phyloP scores from a whole-genome alignment of 192 early-diverging fungal genomes.

The Haplosporangium gracile region DNA sequence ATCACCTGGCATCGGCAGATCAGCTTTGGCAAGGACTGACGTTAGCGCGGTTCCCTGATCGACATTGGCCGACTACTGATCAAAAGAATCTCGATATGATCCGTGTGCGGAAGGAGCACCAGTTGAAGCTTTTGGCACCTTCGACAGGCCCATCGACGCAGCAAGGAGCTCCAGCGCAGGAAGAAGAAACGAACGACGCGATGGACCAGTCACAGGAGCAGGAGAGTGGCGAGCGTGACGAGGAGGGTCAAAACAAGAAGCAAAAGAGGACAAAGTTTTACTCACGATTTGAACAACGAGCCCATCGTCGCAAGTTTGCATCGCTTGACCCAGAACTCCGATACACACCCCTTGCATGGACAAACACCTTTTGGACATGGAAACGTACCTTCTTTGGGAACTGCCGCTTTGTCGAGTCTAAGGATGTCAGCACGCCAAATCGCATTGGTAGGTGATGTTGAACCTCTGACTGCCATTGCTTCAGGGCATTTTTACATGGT shows the following conservation, averaged over 20 bases:
- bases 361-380: conserved; percentile 52
- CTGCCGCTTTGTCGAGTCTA: conserved; percentile 40
- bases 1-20: conserved; percentile 53
- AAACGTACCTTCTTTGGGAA: conserved; percentile 50
- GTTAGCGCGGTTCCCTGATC: conserved; percentile 37
- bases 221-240: neutral
- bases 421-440: conserved; percentile 39
- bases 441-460: conserved; percentile 33
- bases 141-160: neutral
- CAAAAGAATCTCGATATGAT: conserved; percentile 32
- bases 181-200: neutral
- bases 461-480: neutral
- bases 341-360: conserved; percentile 48
- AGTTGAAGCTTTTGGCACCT: conserved; percentile 17
- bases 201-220: neutral
- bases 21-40: conserved; percentile 53
- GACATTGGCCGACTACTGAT: conserved; percentile 51
- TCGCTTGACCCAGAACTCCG: conserved; percentile 35
- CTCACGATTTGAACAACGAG: conserved; percentile 45
- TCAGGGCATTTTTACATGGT: neutral
- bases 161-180: neutral
- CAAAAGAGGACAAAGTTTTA: conserved; percentile 51
- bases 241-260: conserved; percentile 14
- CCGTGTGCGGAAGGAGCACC: conserved; percentile 34
- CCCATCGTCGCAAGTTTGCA: conserved; percentile 42